Evolutionary conservation across 345 rosid species (phyloP).

Genomic region (Bretschneidera sinensis): DNA sequence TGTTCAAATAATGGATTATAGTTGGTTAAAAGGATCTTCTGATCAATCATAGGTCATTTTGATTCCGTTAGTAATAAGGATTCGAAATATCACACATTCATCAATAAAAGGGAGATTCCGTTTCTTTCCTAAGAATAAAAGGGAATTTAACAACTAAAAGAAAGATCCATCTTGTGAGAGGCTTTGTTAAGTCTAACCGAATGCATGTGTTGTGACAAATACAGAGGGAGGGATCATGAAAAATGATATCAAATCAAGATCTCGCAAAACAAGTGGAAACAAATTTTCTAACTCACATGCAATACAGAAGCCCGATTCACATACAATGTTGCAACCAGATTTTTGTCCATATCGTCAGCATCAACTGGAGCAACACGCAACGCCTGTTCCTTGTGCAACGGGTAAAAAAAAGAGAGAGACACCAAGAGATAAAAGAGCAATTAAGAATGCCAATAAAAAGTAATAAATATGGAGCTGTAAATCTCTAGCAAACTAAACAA

Average conservation of each 20-base stretch:
- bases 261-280: neutral
- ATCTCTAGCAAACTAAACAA: no score
- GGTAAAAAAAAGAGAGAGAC: neutral
- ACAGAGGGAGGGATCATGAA: neutral
- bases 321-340: conserved; percentile 64
- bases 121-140: no score
- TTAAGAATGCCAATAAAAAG: neutral
- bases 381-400: conserved; percentile 34
- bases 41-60: no score
- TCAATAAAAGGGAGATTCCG: no score
- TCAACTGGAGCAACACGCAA: conserved; percentile 62
- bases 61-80: no score
- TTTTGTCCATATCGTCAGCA: conserved; percentile 48
- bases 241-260: neutral
- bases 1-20: no score
- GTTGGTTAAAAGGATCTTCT: no score
- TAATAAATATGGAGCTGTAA: no score
- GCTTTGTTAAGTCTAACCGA: neutral
- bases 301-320: conserved; percentile 67
- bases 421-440: neutral
- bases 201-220: neutral
- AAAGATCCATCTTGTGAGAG: neutral
- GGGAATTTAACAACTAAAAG: no score
- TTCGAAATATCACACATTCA: neutral
- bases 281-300: conserved; percentile 30